Evolutionary conservation across 129 eudicot genomes (phyloP).

Genomic region (sunflower (Helianthus annuus)): HanXRQr2.0-SUNRISE NC_035435.2:115432636-115433135

Average conservation of each 20-base stretch:
- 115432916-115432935: constrained; percentile 63
- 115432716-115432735: not conserved
- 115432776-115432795: constrained; percentile 51
- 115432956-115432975: constrained; percentile 92
- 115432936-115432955: constrained; percentile 88
- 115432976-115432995: constrained; percentile 86
- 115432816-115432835: constrained; percentile 89
- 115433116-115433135: constrained; percentile 67
- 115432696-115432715: not conserved
- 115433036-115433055: constrained; percentile 19
- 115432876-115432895: constrained; percentile 55
- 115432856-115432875: constrained; percentile 89
- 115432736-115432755: constrained; percentile 27
- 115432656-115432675: constrained; percentile 56
- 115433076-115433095: constrained; percentile 94
- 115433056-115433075: constrained; percentile 69
- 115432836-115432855: constrained; percentile 81
- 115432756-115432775: constrained; percentile 44
- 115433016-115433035: constrained; percentile 16
- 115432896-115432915: constrained; percentile 35
- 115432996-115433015: constrained; percentile 35
- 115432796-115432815: constrained; percentile 73
- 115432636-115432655: constrained; percentile 29
- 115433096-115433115: constrained; percentile 90
- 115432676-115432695: not conserved